Evolutionary conservation across 208 protist genomes (phyloP).

Genomic region (Vickermania spadyakhi): DNA sequence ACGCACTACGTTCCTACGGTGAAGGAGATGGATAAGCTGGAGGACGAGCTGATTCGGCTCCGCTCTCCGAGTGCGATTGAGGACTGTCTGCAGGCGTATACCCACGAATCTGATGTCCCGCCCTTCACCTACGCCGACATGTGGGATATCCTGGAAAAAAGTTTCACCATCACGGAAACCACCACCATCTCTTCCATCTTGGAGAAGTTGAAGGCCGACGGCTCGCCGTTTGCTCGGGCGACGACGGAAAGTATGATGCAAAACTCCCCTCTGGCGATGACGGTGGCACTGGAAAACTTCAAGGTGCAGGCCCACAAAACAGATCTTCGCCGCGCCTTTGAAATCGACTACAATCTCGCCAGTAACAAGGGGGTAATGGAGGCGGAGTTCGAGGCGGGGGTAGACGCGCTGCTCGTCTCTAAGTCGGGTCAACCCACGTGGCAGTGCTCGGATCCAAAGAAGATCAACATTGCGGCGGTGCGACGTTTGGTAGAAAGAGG

Average conservation of each 20-base stretch:
- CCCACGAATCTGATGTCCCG: constrained; percentile 15
- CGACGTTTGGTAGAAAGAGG: background rate
- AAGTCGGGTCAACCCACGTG: constrained; percentile 77
- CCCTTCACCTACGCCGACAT: constrained; percentile 30
- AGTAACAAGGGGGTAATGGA: background rate
- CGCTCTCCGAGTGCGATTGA: constrained; percentile 20
- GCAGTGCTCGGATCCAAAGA: constrained; percentile 34
- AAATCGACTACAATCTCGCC: background rate
- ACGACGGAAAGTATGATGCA: constrained; percentile 17
- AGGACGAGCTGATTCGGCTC: constrained; percentile 40
- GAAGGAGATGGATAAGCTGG: constrained; percentile 27
- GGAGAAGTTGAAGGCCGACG: constrained; percentile 11
- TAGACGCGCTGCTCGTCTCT: constrained; percentile 72
- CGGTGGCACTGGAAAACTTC: background rate
- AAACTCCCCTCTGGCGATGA: constrained; percentile 16
- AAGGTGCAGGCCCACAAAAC: constrained; percentile 2
- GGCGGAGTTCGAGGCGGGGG: constrained; percentile 57
- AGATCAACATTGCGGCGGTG: constrained; percentile 29
- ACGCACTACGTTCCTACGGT: constrained; percentile 68
- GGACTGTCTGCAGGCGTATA: constrained; percentile 30
- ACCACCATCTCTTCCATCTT: constrained; percentile 40
- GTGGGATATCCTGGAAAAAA: constrained; percentile 15
- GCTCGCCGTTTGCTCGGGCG: constrained; percentile 18
- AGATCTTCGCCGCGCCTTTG: background rate
- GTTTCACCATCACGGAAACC: constrained; percentile 22